Evolutionary conservation across 1,139 yeast species (phyloP).

Genomic region (Wickerhamiella infanticola): DNA sequence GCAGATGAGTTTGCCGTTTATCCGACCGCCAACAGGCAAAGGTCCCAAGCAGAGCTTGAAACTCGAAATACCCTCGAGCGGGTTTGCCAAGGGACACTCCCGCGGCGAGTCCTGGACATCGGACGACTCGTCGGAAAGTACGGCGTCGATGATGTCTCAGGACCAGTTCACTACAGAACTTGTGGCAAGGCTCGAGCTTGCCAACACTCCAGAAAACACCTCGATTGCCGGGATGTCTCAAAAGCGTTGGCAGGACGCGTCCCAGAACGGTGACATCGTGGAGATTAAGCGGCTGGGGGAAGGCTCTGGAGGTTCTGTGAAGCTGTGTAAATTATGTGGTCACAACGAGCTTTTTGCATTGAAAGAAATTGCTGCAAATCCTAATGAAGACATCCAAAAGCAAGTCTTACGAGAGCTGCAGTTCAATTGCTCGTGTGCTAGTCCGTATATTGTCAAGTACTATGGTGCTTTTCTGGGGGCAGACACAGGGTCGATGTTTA

Average conservation of each 20-base stretch:
- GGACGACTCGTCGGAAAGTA: slow-evolving; percentile 7
- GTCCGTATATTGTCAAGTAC: slow-evolving; percentile 76
- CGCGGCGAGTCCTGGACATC: slow-evolving; percentile 8
- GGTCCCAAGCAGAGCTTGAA: slow-evolving; percentile 10
- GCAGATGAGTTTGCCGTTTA: slow-evolving; percentile 8
- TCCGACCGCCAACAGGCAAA: slow-evolving; percentile 13
- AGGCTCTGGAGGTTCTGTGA: slow-evolving; percentile 88
- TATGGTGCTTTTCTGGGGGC: slow-evolving; percentile 82
- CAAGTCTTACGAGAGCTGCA: slow-evolving; percentile 84
- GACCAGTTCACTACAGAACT: slow-evolving; percentile 2
- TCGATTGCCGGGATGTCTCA: slow-evolving; percentile 45
- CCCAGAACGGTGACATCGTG: slow-evolving; percentile 40
- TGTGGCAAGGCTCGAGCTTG: slow-evolving; percentile 2
- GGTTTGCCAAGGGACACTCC: slow-evolving; percentile 1
- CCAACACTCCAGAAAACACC: slow-evolving; percentile 1
- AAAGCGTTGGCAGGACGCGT: slow-evolving; percentile 59
- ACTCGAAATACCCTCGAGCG: slow-evolving; percentile 8
- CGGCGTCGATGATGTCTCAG: slow-evolving; percentile 1
- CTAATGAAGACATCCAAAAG: slow-evolving; percentile 61
- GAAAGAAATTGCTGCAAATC: slow-evolving; percentile 64
- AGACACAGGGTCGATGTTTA: slow-evolving; percentile 59
- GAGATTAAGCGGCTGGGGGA: slow-evolving; percentile 69
- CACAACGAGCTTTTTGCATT: slow-evolving; percentile 63
- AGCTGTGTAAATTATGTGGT: slow-evolving; percentile 46
- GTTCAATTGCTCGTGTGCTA: slow-evolving; percentile 66